These are phyloP conservation scores for Farysia itapuensis DNA, from an alignment of 1,284 basidiomycete genomes.

Conservation along the genomic window DNA sequence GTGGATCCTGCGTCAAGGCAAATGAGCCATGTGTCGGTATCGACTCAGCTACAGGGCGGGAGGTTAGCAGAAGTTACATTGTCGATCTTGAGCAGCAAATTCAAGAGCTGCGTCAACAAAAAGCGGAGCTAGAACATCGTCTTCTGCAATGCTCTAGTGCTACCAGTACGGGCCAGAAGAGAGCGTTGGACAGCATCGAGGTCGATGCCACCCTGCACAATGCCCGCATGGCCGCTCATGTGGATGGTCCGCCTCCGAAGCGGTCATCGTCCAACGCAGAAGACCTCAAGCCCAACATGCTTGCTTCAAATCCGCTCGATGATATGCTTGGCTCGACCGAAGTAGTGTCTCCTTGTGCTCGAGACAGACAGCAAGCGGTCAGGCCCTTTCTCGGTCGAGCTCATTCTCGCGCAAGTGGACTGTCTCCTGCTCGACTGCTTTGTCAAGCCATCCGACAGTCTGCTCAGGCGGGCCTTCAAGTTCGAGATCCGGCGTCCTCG, in stretches of 20 bases:
- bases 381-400: conserved; percentile 9
- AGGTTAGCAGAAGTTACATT: conserved; percentile 38
- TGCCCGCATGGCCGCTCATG: too few relatives aligned
- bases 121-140: conserved; percentile 31
- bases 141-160: conserved; percentile 2
- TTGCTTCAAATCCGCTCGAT: too few relatives aligned
- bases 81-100: conserved; percentile 34
- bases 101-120: conserved; percentile 21
- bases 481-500: conserved; percentile 23
- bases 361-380: too few relatives aligned
- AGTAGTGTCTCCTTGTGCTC: too few relatives aligned
- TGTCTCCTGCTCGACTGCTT: conserved; percentile 31
- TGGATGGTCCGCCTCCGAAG: too few relatives aligned
- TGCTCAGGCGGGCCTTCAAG: conserved; percentile 25
- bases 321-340: too few relatives aligned
- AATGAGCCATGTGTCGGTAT: conserved; percentile 34
- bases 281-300: too few relatives aligned
- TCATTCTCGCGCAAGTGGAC: conserved; percentile 30
- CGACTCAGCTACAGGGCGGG: conserved; percentile 35
- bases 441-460: conserved; percentile 41
- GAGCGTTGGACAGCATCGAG: too few relatives aligned
- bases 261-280: too few relatives aligned
- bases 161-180: conserved; percentile 1
- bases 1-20: conserved; percentile 39
- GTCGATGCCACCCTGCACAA: too few relatives aligned